Evolutionary conservation across 495 filamentous ascomycete genomes (phyloP), one percentile per base, ranked within the genome.

Genomic region (Xylaria intraflava): DNA sequence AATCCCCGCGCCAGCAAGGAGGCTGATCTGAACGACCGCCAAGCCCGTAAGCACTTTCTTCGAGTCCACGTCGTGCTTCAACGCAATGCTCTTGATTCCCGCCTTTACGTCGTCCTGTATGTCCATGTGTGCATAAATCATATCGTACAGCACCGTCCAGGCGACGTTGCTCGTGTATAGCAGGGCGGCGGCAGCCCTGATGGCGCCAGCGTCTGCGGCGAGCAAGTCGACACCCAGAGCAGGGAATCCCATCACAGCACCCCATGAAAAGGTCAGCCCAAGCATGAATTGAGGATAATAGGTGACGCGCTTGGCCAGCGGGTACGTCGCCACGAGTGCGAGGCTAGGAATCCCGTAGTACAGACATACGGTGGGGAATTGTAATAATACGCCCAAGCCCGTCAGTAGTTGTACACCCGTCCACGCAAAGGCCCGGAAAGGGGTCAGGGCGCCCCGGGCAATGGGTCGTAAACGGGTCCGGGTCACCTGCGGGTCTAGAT

Each of bases 91-190:
- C 73, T 96, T 97, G 71, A 98, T 95, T 1, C 93, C 93, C 0
- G 87, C 91, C 65, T 87, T 87, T 29, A 83, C 81, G 65, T 98
- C 93, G 60, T 98, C 93, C 64, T 86, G 87, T 66, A 98, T 91
- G 58, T 98, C 93, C 86, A 96, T 96, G 70, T 96, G 91, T 29
- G 94, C 93, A 70, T 98, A 98, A 17, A 98, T 95, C 85, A 95
- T 96, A 71, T 98, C 93, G 62, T 98, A 98, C 51, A 96, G 66
- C 38, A 97, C 81, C 9, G 93, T 96, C 93, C 93, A 98, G 0
- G 90, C 83, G 23, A 95, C 75, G 62, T 92, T 95, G 56, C 87
- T 92, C 14, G 80, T 72, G 68, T 97, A 97, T 38, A 98, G 72
- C 24, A 83, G 78, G 2, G 76, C 82, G 9, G 90, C 87, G 0